Evolutionary conservation across 129 eudicot genomes (phyloP), one percentile per base, ranked within the genome.

Genomic region (Saussurea involucrata): DNA sequence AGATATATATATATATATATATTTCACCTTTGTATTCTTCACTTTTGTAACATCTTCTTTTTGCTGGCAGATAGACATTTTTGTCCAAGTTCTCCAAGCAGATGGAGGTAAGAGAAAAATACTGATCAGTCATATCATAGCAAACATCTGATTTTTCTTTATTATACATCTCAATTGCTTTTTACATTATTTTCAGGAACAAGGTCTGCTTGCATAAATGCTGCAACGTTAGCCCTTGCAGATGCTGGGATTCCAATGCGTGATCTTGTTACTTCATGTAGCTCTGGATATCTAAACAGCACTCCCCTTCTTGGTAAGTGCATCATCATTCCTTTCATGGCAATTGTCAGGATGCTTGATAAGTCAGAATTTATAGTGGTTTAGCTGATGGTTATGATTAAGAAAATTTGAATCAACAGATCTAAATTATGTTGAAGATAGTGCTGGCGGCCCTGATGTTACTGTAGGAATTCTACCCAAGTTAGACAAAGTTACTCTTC

Each of bases 391-490:
- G n/a, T 37, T 33, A 18, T 36, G 36, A 4, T 69, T 53, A 24
- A 75, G 64, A n/a, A 61, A 8, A 37, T 80, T 79, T 18, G 22
- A 71, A 63, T 81, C 55, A 57, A 74, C 96, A 94, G 96, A 91
- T 87, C 78, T 94, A 60, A 94, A 89, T 74, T 94, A 94, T 63
- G 90, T 87, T 28, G 98, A 94, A 81, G 98, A 94, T 80, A 91
- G 98, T 86, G 98, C 98, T 80, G 96, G 97, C 20, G 97, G 97
- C 46, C 93, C 98, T 42, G 98, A 94, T 86, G 96, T 94, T 46
- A 91, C 96, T 5, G 97, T 94, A 0, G 98, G 96, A 73, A 86
- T 91, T 81, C 80, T 94, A 66, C 98, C 98, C 13, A 94, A 89
- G 86, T 68, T 92, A 67, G 97, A 88, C 28, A 94, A 89, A 89